Percentiles rank a stretch among this genome's conserved stretches.
These are phyloP conservation scores for Styphnolobium japonicum DNA, from an alignment of 306 rosid genomes.

Conservation along the genomic window DNA sequence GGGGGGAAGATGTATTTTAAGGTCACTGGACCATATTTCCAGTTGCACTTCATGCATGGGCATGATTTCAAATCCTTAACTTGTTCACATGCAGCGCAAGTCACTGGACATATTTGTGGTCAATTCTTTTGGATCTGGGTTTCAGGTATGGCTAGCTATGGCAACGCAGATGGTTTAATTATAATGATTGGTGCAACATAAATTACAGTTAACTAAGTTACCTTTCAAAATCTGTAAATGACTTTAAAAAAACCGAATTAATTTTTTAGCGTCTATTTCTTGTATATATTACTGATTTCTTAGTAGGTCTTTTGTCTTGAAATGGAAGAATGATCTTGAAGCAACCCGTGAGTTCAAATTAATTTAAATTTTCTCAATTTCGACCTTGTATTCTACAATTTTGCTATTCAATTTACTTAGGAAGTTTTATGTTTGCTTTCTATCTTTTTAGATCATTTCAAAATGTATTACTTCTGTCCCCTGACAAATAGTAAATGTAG, in stretches of 20 bases:
- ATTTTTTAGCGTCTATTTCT: neutral
- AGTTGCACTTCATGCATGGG: constrained; percentile 18
- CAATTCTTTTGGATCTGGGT: constrained; percentile 91
- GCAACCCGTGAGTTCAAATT: neutral
- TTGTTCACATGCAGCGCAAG: constrained; percentile 61
- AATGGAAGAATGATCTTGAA: constrained; percentile 1
- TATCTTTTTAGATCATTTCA: constrained; percentile 8
- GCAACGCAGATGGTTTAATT: constrained; percentile 3
- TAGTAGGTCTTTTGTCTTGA: neutral
- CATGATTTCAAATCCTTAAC: constrained; percentile 14
- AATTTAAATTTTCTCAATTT: neutral
- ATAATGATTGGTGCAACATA: constrained; percentile 1
- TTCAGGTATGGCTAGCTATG: constrained; percentile 61
- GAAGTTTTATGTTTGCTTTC: neutral
- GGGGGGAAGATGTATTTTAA: neutral
- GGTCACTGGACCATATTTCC: constrained; percentile 7
- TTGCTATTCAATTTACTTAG: neutral
- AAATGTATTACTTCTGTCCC: neutral
- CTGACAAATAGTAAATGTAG: neutral
- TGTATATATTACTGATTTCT: neutral
- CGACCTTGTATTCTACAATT: neutral
- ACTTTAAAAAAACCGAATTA: neutral
- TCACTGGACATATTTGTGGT: constrained; percentile 95
- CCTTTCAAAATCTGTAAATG: neutral
- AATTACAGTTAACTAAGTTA: constrained; percentile 1